phyloP scores from a whole-genome alignment of 225 moss, liverwort and hornwort species.

The Sphagnum tenellum region DNA sequence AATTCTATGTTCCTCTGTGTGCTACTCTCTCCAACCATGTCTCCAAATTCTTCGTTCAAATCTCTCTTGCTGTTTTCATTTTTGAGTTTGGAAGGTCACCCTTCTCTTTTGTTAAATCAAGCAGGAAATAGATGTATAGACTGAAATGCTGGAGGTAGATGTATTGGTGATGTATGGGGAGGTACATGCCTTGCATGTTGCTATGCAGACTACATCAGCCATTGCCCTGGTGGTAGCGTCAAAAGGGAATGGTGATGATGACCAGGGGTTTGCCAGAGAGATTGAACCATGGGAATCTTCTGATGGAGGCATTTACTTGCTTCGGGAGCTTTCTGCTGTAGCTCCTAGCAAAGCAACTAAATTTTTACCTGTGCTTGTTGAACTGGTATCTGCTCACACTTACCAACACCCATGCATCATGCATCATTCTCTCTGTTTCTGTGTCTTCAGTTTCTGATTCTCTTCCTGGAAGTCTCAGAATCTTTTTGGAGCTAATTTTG shows the following conservation, averaged over 20 bases:
- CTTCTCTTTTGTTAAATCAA: too few species aligned
- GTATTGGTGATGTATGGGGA: neutral
- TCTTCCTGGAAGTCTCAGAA: too few species aligned
- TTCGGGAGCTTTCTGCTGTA: conserved; percentile 66
- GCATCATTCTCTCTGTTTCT: too few species aligned
- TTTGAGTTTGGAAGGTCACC: too few species aligned
- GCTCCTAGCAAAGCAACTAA: conserved; percentile 54
- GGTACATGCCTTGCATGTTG: neutral
- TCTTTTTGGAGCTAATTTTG: too few species aligned
- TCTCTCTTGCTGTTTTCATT: too few species aligned
- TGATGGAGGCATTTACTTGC: conserved; percentile 67
- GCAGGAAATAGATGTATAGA: too few species aligned
- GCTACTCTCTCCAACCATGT: too few species aligned
- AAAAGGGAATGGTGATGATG: conserved; percentile 24
- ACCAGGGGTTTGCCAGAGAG: conserved; percentile 34
- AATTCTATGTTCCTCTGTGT: too few species aligned
- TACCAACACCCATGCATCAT: neutral
- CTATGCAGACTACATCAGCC: conserved; percentile 20
- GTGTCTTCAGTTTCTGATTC: too few species aligned
- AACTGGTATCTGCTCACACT: conserved; percentile 33
- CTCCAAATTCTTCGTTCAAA: too few species aligned
- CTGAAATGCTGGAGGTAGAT: too few species aligned
- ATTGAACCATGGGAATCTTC: conserved; percentile 58
- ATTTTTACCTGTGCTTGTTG: conserved; percentile 51
- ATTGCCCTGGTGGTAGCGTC: conserved; percentile 14